A percentile compares a stretch with the other conserved stretches of the same genome.
These are phyloP conservation scores for Coprinopsis sp. DNA, from an alignment of 768 basidiomycete genomes.

Conservation along the genomic window DNA sequence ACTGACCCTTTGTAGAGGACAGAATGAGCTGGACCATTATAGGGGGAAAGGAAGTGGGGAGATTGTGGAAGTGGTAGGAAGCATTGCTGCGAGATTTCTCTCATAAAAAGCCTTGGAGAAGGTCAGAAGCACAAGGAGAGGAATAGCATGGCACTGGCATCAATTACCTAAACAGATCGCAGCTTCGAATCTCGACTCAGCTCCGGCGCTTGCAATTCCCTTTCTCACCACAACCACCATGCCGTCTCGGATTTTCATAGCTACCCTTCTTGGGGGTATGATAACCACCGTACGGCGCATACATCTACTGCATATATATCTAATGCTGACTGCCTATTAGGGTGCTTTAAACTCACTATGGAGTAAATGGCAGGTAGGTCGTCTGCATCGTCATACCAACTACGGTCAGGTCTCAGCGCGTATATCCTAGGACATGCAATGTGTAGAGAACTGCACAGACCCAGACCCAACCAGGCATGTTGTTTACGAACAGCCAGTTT, in stretches of 20 bases:
- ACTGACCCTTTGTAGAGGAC: constrained; percentile 52
- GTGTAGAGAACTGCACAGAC: constrained; percentile 85
- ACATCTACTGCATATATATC: background rate
- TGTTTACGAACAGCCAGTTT: constrained; percentile 91
- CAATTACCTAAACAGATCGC: constrained; percentile 6
- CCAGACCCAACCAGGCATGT: constrained; percentile 57
- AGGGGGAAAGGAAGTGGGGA: constrained; percentile 24
- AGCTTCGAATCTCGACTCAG: background rate
- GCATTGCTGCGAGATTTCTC: constrained; percentile 24
- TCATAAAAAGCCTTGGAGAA: constrained; percentile 39
- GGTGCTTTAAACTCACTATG: constrained; percentile 79
- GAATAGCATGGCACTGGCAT: constrained; percentile 16
- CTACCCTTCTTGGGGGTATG: constrained; percentile 87
- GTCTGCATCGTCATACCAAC: constrained; percentile 1
- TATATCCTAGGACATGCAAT: constrained; percentile 83
- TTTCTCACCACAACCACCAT: constrained; percentile 34
- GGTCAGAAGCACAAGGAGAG: constrained; percentile 26
- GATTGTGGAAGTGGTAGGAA: constrained; percentile 23
- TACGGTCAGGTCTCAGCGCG: constrained; percentile 4
- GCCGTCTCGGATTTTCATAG: constrained; percentile 65
- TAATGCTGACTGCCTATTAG: constrained; percentile 28
- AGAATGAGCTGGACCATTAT: constrained; percentile 69
- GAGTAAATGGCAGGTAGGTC: constrained; percentile 74
- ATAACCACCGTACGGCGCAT: constrained; percentile 75
- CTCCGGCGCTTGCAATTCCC: constrained; percentile 15